Conservation (phyloP, 306 rosid genomes). For the Oemleria cerasiformis region DNA sequence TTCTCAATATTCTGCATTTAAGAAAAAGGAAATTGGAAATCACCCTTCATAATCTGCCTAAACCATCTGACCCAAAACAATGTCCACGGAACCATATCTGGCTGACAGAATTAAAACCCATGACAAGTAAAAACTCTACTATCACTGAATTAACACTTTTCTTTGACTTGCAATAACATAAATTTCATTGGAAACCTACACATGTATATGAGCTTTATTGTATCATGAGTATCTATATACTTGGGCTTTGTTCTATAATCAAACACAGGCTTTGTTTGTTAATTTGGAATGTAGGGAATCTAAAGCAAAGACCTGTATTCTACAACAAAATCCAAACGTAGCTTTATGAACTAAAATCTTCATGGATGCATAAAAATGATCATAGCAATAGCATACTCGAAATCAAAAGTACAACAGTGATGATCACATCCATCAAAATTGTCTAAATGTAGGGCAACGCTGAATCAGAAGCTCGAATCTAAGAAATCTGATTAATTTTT, state of each 20-base stretch:
- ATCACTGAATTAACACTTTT: neutral
- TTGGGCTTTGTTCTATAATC: neutral
- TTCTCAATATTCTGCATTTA: conserved; percentile 73
- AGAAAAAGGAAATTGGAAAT: neutral
- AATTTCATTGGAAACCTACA: neutral
- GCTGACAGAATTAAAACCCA: neutral
- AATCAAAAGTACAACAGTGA: neutral
- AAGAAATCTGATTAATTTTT: neutral
- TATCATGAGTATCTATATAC: neutral
- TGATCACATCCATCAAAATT: neutral
- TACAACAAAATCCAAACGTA: neutral
- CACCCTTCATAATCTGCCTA: neutral
- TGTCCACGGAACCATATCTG: neutral
- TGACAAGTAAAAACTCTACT: neutral
- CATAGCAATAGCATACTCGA: neutral
- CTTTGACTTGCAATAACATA: neutral
- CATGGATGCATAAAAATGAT: neutral
- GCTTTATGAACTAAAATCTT: neutral
- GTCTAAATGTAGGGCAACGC: neutral
- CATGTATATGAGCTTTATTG: neutral
- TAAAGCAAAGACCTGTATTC: neutral
- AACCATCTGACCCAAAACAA: neutral
- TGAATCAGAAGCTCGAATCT: neutral
- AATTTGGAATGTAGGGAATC: neutral
- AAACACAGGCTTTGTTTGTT: neutral